Conservation (phyloP, 192 early-diverging fungal genomes). For the Globomyces pollinis-pini region DNA sequence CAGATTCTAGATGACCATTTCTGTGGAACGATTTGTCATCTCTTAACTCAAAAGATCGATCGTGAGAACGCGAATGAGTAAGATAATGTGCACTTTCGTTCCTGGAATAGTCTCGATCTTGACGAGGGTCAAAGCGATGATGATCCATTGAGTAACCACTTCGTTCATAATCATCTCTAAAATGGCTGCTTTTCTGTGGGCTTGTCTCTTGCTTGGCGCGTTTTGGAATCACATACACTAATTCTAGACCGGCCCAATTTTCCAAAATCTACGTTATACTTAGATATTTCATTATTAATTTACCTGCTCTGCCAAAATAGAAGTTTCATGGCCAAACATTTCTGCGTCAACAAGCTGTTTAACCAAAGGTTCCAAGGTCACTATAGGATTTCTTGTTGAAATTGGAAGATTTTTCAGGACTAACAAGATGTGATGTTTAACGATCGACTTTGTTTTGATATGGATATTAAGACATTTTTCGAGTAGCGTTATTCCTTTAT, state of each 20-base stretch:
- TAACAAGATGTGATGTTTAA: conserved; percentile 21
- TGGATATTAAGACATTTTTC: conserved; percentile 68
- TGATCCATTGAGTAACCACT: no score
- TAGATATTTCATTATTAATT: conserved; percentile 28
- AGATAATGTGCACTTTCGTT: no score
- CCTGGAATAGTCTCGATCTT: no score
- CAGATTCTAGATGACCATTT: no score
- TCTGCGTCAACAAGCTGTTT: conserved; percentile 33
- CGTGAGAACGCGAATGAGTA: no score
- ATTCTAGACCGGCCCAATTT: conserved; percentile 24
- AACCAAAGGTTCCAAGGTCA: conserved; percentile 64
- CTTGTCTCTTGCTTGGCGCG: conserved; percentile 1
- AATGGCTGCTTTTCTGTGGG: not conserved
- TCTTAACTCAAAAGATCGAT: no score
- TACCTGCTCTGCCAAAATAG: conserved; percentile 25
- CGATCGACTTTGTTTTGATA: conserved; percentile 25
- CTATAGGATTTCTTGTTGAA: conserved; percentile 67
- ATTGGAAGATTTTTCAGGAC: conserved; percentile 74
- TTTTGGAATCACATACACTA: conserved; percentile 46
- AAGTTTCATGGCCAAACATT: conserved; percentile 35
- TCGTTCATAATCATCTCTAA: not conserved
- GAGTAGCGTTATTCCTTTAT: conserved; percentile 66
- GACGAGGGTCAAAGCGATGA: no score
- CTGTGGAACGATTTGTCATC: no score
- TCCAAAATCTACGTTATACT: conserved; percentile 22